A percentile compares a stretch with the other conserved stretches of the same genome.
These are phyloP conservation scores for Triglochin maritima DNA, from an alignment of 106 monocot genomes.

Conservation along the genomic window DNA sequence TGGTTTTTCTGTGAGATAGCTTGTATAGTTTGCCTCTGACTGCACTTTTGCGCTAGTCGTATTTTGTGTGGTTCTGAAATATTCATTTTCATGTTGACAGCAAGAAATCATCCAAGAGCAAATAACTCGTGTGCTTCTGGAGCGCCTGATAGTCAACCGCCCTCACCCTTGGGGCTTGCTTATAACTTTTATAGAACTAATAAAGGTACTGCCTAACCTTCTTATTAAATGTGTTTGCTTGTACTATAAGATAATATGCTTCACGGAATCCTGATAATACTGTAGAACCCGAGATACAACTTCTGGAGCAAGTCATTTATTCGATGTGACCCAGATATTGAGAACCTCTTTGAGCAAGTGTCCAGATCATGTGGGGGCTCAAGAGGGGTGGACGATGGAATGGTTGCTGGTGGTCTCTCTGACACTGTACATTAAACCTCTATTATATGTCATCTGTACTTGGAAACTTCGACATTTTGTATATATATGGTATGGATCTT, in stretches of 20 bases:
- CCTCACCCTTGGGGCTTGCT: conserved; percentile 97
- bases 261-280: background rate
- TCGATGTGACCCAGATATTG: conserved; percentile 68
- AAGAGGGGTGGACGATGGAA: conserved; percentile 55
- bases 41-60: no score
- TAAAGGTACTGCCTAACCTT: conserved; percentile 46
- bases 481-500: no score
- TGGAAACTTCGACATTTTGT: no score
- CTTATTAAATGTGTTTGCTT: background rate
- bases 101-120: conserved; percentile 91
- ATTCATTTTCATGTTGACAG: background rate
- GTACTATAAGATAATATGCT: no score
- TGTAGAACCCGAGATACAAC: conserved; percentile 78
- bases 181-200: conserved; percentile 88
- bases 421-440: conserved; percentile 38
- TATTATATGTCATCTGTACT: no score
- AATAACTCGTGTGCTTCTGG: conserved; percentile 79
- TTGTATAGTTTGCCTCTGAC: no score
- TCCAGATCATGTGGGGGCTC: conserved; percentile 68
- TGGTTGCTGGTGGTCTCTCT: conserved; percentile 30
- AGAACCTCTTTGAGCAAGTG: conserved; percentile 81
- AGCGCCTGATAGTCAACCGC: conserved; percentile 80
- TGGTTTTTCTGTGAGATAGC: no score
- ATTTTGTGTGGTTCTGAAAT: no score
- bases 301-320: conserved; percentile 81